These are phyloP conservation scores for Ophiostoma sp. DNA, from an alignment of 2,329 filamentous ascomycete species.

Conservation along the genomic window DNA sequence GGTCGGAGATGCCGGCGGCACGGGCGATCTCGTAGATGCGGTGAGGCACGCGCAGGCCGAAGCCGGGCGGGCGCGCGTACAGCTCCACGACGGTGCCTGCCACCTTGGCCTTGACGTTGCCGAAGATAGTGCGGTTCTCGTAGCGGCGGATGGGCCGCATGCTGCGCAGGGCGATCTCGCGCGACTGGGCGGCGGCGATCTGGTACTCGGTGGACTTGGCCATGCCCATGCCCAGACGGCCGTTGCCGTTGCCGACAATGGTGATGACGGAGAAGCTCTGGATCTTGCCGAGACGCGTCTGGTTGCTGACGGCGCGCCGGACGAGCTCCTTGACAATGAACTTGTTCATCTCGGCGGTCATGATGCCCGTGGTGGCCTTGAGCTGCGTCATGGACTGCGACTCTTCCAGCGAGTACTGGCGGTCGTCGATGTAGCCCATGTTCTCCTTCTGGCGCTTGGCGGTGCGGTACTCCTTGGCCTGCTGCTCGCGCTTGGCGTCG, in stretches of 20 bases:
- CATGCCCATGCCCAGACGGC: constrained; percentile 80
- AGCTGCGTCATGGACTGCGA: constrained; percentile 30
- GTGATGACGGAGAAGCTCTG: constrained; percentile 67
- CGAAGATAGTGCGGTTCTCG: constrained; percentile 87
- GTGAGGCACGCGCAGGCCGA: constrained; percentile 85
- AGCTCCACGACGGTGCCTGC: constrained; percentile 82
- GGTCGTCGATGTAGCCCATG: constrained; percentile 14
- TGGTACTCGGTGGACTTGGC: constrained; percentile 74
- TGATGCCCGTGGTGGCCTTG: constrained; percentile 53
- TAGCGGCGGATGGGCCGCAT: constrained; percentile 90
- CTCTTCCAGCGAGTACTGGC: constrained; percentile 9
- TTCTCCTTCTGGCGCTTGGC: neutral
- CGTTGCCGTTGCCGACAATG: constrained; percentile 81
- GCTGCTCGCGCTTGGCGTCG: constrained; percentile 48
- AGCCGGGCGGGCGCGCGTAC: constrained; percentile 84
- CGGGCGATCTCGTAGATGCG: constrained; percentile 94
- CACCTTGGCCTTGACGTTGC: constrained; percentile 75
- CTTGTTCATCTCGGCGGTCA: constrained; percentile 45
- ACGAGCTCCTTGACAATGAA: constrained; percentile 70
- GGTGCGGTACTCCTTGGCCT: constrained; percentile 41
- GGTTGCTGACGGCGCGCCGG: constrained; percentile 71
- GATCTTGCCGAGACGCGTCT: constrained; percentile 95
- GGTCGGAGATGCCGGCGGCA: constrained; percentile 77
- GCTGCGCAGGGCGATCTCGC: constrained; percentile 77
- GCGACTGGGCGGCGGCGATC: constrained; percentile 66